Evolutionary conservation across 1,284 basidiomycete genomes (phyloP).

Genomic region (Malassezia sp.): DNA sequence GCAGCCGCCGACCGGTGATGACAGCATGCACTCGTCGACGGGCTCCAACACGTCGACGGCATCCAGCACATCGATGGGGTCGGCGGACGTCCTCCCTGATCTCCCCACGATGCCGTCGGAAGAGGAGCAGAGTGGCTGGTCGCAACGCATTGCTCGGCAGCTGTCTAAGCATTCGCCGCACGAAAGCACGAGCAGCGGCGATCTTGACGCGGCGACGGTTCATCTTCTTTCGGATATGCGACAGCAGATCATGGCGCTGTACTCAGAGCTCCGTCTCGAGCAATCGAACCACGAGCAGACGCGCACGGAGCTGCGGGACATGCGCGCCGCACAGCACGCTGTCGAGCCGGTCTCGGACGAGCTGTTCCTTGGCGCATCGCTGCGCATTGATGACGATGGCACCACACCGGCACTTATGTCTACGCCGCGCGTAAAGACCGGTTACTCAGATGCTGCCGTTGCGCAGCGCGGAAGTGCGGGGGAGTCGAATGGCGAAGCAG

Average conservation of each 20-base stretch:
- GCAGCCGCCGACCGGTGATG: too few species aligned
- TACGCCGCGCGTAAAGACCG: too few species aligned
- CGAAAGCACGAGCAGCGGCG: conserved; percentile 1
- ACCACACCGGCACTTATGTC: too few species aligned
- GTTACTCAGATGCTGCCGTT: too few species aligned
- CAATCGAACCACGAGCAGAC: conserved; percentile 33
- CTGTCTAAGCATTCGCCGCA: conserved; percentile 12
- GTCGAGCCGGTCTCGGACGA: too few species aligned
- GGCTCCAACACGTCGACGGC: not conserved
- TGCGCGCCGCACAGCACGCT: not conserved
- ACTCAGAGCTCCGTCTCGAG: conserved; percentile 40
- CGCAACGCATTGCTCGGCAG: conserved; percentile 20
- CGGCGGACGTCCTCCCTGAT: not conserved
- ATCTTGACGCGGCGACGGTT: conserved; percentile 29
- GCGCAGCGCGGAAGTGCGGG: too few species aligned
- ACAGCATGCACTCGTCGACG: not conserved
- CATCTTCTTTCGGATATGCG: conserved; percentile 43
- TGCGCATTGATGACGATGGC: too few species aligned
- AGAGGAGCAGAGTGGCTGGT: conserved; percentile 16
- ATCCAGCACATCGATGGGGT: not conserved
- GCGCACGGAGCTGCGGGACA: conserved; percentile 13
- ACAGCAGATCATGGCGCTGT: conserved; percentile 45
- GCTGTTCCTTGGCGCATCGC: too few species aligned
- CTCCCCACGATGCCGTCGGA: conserved; percentile 14
- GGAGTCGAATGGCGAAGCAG: too few species aligned